Evolutionary conservation across 139 green algal species (phyloP), one percentile per base, ranked within the genome.

Genomic region (Mychonastes homosphaera): DNA sequence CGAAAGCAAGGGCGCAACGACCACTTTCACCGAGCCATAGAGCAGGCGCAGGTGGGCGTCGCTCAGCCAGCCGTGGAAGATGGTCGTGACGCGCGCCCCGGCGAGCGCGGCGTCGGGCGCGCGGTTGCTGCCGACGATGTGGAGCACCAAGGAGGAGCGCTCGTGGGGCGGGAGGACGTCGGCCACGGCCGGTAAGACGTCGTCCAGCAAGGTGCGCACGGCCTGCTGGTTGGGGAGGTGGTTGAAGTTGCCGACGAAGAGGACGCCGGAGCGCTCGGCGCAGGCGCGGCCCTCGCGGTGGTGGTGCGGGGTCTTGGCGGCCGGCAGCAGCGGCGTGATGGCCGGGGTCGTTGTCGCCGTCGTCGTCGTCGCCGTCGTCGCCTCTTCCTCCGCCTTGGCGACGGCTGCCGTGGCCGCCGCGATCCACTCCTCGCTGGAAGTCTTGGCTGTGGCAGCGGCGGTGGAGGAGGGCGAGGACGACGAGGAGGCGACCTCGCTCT

Each of bases 231-330:
- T 64, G 16, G 56, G 56, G 18, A 30, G 6, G 45, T 64, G 56
- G 27, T 53, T 53, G 19, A 64, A 44, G 56, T 64, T 64, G 44
- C 56, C 56, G 18, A 64, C 56, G 44, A 64, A 64, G n/a, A 64
- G 32, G 23, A 64, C 18, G 30, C 56, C 56, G 6, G 10, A 21
- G 13, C 56, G 43, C 16, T 32, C 44, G 13, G 33, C 24, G 45
- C 56, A 64, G 8, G 23, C 8, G 43, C 18, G 30, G 9, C n/a
- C 26, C 7, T 58, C 7, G 29, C 13, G 38, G 12, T 44, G 12
- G 38, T n/a, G 38, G 12, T 44, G 38, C 13, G 38, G 38, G 38
- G 15, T 44, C 13, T n/a, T 12, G 13, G 38, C 13, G 38, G 38
- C 13, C 13, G 38, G 38, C 13, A 15, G 38, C 13, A 44, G 38